phyloP scores from a whole-genome alignment of 2,329 filamentous ascomycete genomes.

The Penicillium polonicum region DNA sequence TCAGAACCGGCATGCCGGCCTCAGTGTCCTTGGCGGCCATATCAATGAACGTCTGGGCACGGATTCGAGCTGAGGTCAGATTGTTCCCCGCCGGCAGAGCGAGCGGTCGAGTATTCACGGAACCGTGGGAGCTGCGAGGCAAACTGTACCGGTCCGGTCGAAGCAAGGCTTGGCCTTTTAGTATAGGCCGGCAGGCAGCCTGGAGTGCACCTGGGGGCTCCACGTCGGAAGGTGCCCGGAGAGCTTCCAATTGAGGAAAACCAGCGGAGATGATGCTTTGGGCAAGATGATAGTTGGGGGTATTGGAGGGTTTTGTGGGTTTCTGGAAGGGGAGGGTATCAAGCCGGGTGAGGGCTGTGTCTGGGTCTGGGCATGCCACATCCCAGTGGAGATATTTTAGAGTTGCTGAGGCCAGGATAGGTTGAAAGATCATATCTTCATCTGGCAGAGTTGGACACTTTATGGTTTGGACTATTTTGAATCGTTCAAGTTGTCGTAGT shows the following conservation, averaged over 20 bases:
- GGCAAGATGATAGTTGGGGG: constrained; percentile 45
- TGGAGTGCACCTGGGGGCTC: constrained; percentile 46
- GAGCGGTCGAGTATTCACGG: constrained; percentile 40
- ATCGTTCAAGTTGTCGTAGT: constrained; percentile 47
- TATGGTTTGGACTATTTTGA: constrained; percentile 53
- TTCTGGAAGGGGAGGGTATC: constrained; percentile 40
- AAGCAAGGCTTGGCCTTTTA: constrained; percentile 40
- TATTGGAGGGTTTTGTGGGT: constrained; percentile 33
- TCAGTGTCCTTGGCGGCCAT: constrained; percentile 44
- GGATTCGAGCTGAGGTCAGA: constrained; percentile 45
- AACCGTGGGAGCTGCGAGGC: constrained; percentile 44
- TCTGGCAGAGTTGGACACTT: constrained; percentile 47
- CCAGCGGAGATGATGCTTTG: constrained; percentile 45
- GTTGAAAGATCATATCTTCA: constrained; percentile 46
- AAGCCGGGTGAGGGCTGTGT: constrained; percentile 38
- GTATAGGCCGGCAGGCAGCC: constrained; percentile 43
- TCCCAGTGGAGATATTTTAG: constrained; percentile 60
- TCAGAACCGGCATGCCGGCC: constrained; percentile 40
- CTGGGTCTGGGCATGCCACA: constrained; percentile 41
- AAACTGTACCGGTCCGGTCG: constrained; percentile 43
- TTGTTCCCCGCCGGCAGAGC: constrained; percentile 46
- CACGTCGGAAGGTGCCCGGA: constrained; percentile 47
- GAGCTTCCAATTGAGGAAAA: constrained; percentile 41
- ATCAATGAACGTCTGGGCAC: constrained; percentile 47
- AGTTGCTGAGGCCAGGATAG: constrained; percentile 50